Percentiles rank a stretch among this genome's conserved stretches.
Evolutionary conservation across 768 basidiomycete species (phyloP).

Genomic region (Rhodotorula sphaerocarpa): DNA sequence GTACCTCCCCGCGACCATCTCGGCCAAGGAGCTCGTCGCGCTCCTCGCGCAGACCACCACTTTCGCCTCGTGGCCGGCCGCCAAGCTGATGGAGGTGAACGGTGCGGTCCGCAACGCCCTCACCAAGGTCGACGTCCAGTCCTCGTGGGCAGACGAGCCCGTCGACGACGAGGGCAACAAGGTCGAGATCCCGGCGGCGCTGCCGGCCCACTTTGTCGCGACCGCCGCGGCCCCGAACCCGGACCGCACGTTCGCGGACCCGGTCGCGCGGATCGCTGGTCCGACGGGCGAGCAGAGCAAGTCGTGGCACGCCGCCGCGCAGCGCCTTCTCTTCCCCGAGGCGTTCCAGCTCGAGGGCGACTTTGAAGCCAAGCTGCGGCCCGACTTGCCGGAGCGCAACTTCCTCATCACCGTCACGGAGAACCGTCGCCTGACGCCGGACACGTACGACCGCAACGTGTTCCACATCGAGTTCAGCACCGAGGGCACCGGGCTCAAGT

Average conservation of each 20-base stretch:
- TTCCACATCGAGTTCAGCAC: slow-evolving; percentile 98
- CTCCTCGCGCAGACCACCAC: slow-evolving; percentile 32
- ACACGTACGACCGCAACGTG: slow-evolving; percentile 94
- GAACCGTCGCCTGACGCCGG: slow-evolving; percentile 86
- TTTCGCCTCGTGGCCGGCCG: slow-evolving; percentile 24
- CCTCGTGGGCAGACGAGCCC: slow-evolving; percentile 39
- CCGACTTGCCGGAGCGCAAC: slow-evolving; percentile 78
- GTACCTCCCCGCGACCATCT: slow-evolving; percentile 45
- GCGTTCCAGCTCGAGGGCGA: slow-evolving; percentile 55
- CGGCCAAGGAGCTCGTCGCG: slow-evolving; percentile 34
- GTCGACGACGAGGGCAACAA: slow-evolving; percentile 40
- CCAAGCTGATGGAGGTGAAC: slow-evolving; percentile 35
- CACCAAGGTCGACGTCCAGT: slow-evolving; percentile 58
- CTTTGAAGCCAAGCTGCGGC: slow-evolving; percentile 50
- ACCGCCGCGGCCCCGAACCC: slow-evolving; percentile 44
- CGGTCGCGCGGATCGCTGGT: slow-evolving; percentile 50
- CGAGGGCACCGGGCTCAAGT: slow-evolving; percentile 81
- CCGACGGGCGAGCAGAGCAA: slow-evolving; percentile 35
- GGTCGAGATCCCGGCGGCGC: slow-evolving; percentile 40
- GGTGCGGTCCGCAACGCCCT: slow-evolving; percentile 41
- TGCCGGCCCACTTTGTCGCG: slow-evolving; percentile 64
- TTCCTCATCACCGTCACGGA: slow-evolving; percentile 88
- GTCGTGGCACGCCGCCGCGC: slow-evolving; percentile 75
- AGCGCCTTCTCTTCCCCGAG: slow-evolving; percentile 77
- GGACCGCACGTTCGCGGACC: slow-evolving; percentile 57